Base-by-base conservation (phyloP, 805 yeast genomes). In the Zygotorulaspora florentina region DNA sequence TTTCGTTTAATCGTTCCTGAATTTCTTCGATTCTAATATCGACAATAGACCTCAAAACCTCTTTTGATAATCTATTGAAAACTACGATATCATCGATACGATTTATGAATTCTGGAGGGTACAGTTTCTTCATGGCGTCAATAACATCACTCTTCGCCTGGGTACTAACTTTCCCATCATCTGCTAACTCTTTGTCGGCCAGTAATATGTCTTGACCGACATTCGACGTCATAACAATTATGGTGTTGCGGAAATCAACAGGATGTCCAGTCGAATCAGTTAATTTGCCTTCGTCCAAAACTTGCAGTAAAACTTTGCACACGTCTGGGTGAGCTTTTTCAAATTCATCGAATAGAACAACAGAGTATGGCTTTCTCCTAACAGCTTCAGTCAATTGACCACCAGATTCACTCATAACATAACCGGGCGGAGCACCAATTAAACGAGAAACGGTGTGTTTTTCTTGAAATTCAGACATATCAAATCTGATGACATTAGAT, bases 381-480 rank as follows among this genome's bases (percentile, higher is more conserved):
- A 93, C 95, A 5, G 96, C 96, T 66, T 93, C 98, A 1, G 99
- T 93, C 52, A 93, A 73, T 67, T 93, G 98, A 42, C 99, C 99
- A 62, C 89, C 86, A 33, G 79, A 72, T 61, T 91, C 99, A 68
- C 89, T 90, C 43, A 96, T 93, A 17, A 91, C 96, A 64, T 91
- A 91, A 7, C 98, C 97, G 26, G 99, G 99, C 4, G 99, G 99
- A 0, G 98, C 93, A 42, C 99, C 99, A 56, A 91, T 89, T 52
- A 91, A 75, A 52, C 97, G 79, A 37, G 96, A 84, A 6, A 93
- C 82, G 0, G 96, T 76, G 67, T 89, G 96, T 63, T 86, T 85
- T 63, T 91, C 99, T 69, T 91, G 98, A 66, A 93, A 91, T 65
- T 91, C 99, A 16, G 96, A 87, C 99, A 93, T 93, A 66, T 91